Evolutionary conservation across 371 early-diverging fungal genomes (phyloP).

Genomic region (Syncephalis plumigaleata): DNA sequence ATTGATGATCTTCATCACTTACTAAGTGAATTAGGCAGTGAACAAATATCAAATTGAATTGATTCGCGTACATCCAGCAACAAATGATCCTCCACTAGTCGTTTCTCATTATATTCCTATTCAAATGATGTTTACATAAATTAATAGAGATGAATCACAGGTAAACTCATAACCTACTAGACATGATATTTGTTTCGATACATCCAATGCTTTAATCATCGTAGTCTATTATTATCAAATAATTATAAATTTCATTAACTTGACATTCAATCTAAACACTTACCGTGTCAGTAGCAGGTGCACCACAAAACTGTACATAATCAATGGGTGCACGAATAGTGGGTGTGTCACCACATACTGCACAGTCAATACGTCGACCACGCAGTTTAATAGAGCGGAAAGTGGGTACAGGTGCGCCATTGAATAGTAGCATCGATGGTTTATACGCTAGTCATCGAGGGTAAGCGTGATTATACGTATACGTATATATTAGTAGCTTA

Average conservation of each 20-base stretch:
- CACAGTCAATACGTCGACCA: slow-evolving; percentile 43
- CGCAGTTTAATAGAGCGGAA: slow-evolving; percentile 71
- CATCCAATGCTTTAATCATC: neutral
- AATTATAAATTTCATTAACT: neutral
- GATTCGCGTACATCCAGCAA: slow-evolving; percentile 77
- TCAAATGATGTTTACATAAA: neutral
- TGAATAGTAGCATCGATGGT: slow-evolving; percentile 63
- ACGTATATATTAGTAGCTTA: neutral
- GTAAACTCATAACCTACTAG: neutral
- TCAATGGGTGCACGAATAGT: slow-evolving; percentile 60
- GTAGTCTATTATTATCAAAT: neutral
- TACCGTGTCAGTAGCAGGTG: slow-evolving; percentile 57
- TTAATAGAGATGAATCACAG: neutral
- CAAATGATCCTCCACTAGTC: slow-evolving; percentile 22
- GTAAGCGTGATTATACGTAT: no score
- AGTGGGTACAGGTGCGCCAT: slow-evolving; percentile 45
- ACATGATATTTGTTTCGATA: neutral
- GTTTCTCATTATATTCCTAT: slow-evolving; percentile 2
- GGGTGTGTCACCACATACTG: slow-evolving; percentile 73
- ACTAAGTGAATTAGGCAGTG: slow-evolving; percentile 32
- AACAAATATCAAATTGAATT: slow-evolving; percentile 69
- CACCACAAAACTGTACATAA: slow-evolving; percentile 81
- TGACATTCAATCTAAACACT: neutral
- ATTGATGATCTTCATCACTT: slow-evolving; percentile 5
- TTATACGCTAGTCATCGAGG: slow-evolving; percentile 3